Evolutionary conservation across 2,329 filamentous ascomycete species (phyloP).

Genomic region (Penicillium sp.): DNA sequence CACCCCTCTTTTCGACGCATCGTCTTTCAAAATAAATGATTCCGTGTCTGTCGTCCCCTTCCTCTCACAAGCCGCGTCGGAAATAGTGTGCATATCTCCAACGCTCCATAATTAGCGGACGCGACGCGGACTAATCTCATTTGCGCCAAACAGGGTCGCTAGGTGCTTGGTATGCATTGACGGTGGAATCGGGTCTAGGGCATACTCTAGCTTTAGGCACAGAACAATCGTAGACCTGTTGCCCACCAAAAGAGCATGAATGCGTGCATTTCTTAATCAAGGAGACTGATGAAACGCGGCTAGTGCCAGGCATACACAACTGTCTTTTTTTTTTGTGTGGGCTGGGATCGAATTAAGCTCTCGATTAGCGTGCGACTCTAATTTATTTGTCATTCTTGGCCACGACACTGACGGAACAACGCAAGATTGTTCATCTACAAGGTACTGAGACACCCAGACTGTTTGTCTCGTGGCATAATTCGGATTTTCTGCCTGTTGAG

Average conservation of each 20-base stretch:
- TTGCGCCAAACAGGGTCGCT: neutral
- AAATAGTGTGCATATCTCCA: slow-evolving; percentile 14
- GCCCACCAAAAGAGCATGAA: neutral
- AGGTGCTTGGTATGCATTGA: neutral
- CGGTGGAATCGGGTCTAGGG: neutral
- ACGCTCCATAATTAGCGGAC: slow-evolving; percentile 6
- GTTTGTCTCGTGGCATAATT: neutral
- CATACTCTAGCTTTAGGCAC: neutral
- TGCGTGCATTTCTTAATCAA: neutral
- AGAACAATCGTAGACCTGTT: neutral
- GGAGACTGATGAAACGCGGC: neutral
- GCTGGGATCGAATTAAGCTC: slow-evolving; percentile 4
- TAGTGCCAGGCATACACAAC: neutral
- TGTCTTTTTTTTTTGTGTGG: neutral
- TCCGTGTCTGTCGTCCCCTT: neutral
- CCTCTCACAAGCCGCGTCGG: neutral
- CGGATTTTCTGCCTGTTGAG: neutral
- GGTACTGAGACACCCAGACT: neutral
- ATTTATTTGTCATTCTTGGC: too few species aligned
- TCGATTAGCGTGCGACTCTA: slow-evolving; percentile 5
- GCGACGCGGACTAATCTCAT: neutral
- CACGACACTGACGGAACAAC: too few species aligned
- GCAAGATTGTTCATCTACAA: too few species aligned
- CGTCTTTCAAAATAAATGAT: neutral
- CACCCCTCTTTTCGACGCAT: neutral